A percentile compares a stretch with the other conserved stretches of the same genome.
These are phyloP conservation scores for Canariomyces notabilis DNA, from an alignment of 2,329 filamentous ascomycete genomes.

Conservation along the genomic window DNA sequence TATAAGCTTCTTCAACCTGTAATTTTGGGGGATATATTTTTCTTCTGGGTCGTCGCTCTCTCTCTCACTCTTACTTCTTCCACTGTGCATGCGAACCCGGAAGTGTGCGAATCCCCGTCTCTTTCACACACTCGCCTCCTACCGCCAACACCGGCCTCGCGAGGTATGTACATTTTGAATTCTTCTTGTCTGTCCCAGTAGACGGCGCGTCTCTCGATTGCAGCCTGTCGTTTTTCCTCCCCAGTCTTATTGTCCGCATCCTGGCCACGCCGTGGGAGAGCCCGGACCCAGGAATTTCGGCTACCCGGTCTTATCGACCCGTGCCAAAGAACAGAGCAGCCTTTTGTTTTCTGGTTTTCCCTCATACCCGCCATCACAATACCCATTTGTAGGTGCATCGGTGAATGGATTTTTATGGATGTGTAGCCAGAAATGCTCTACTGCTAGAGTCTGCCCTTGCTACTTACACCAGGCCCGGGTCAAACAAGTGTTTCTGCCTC, in stretches of 20 bases:
- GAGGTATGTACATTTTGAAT: background rate
- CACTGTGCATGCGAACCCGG: background rate
- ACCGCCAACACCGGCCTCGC: background rate
- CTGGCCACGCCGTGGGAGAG: no score
- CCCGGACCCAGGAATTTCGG: no score
- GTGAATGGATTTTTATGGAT: slow-evolving; percentile 1
- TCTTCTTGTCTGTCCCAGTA: background rate
- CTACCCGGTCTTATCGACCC: background rate
- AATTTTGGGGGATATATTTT: no score
- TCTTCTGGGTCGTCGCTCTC: background rate
- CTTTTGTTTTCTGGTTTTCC: background rate
- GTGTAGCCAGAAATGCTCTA: background rate
- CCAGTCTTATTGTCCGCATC: background rate
- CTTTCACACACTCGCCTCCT: background rate
- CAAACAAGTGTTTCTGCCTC: no score
- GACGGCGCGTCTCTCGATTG: background rate
- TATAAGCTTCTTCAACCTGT: background rate
- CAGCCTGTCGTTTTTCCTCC: background rate
- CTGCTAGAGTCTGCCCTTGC: slow-evolving; percentile 6
- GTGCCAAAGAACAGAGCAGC: background rate
- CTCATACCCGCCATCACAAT: background rate
- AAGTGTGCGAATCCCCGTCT: background rate
- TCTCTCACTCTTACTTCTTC: background rate
- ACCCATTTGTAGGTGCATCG: background rate
- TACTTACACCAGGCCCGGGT: slow-evolving; percentile 7